Conservation (phyloP, 2,329 filamentous ascomycete genomes). For the Sphaerulina musiva region DNA sequence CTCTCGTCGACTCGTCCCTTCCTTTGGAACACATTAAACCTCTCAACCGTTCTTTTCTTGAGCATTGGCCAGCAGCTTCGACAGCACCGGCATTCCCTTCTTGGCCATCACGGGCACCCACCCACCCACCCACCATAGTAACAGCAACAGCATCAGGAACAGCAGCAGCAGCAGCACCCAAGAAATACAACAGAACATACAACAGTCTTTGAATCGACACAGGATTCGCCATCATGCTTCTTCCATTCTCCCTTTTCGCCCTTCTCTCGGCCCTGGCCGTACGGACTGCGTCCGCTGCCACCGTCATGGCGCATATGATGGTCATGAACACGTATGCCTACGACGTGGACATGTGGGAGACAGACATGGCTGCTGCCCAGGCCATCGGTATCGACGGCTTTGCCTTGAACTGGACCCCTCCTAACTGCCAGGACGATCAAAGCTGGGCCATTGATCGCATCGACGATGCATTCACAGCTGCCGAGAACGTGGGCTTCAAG, state of each 20-base stretch:
- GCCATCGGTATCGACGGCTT: conserved; percentile 35
- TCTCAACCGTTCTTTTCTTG: conserved; percentile 6
- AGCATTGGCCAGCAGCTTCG: conserved; percentile 12
- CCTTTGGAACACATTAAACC: conserved; percentile 14
- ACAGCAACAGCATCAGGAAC: no score
- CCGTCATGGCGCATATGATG: conserved; percentile 36
- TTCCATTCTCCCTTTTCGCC: conserved; percentile 16
- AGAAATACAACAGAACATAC: conserved; percentile 1
- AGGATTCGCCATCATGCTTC: conserved; percentile 18
- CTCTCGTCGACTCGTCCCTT: conserved; percentile 22
- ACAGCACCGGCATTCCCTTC: conserved; percentile 10
- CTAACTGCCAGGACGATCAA: conserved; percentile 30
- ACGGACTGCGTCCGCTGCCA: conserved; percentile 25
- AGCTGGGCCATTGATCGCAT: conserved; percentile 33
- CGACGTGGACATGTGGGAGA: conserved; percentile 31
- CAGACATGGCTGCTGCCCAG: conserved; percentile 32
- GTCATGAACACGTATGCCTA: conserved; percentile 34
- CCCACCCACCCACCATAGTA: no score
- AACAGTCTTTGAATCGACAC: conserved; percentile 1
- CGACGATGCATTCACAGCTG: conserved; percentile 34
- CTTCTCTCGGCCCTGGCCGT: conserved; percentile 24
- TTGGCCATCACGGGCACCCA: not conserved
- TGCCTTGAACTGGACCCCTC: conserved; percentile 36
- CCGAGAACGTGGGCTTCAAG: conserved; percentile 32
- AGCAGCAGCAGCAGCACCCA: not conserved